Percentiles rank a stretch among this genome's conserved stretches.
Evolutionary conservation across 139 green algal species (phyloP).

Genomic region (Chlorokybus atmophyticus): DNA sequence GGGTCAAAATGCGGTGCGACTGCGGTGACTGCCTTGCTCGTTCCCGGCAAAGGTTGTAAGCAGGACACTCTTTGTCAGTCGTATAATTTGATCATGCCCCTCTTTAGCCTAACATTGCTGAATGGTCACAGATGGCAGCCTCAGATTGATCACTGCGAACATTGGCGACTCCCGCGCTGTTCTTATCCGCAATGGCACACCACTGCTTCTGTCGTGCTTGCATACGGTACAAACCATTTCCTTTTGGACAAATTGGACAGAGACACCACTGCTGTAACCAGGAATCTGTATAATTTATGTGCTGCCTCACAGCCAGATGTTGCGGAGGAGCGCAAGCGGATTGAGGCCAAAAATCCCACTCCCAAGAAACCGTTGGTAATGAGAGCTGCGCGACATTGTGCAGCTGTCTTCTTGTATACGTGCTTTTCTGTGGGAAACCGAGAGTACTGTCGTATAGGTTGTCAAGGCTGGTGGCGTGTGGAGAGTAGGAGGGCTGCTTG

Average conservation of each 20-base stretch:
- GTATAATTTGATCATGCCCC: no score
- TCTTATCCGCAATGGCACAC: conserved; percentile 40
- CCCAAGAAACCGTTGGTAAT: conserved; percentile 59
- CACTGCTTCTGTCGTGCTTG: conserved; percentile 61
- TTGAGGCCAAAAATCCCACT: conserved; percentile 90
- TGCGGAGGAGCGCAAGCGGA: conserved; percentile 46
- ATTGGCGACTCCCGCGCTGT: conserved; percentile 77
- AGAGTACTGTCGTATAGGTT: conserved; percentile 1
- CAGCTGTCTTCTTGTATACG: background rate
- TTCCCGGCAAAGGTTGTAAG: no score
- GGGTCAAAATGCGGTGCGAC: conserved; percentile 23
- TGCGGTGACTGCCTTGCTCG: conserved; percentile 15
- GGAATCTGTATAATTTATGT: no score
- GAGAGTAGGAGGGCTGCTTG: conserved; percentile 85
- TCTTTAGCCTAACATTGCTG: no score
- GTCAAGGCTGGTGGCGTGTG: conserved; percentile 52
- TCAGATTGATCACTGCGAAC: conserved; percentile 59
- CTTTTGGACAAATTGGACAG: no score
- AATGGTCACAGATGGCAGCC: no score
- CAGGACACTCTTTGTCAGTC: no score
- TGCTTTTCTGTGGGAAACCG: background rate
- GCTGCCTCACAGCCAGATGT: conserved; percentile 41
- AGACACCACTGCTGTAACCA: no score
- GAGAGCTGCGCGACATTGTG: background rate
- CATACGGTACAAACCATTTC: no score